A percentile compares a stretch with the other conserved stretches of the same genome.
phyloP scores from a whole-genome alignment of 2,329 filamentous ascomycete genomes.

The Bipolaris gigantea region DNA sequence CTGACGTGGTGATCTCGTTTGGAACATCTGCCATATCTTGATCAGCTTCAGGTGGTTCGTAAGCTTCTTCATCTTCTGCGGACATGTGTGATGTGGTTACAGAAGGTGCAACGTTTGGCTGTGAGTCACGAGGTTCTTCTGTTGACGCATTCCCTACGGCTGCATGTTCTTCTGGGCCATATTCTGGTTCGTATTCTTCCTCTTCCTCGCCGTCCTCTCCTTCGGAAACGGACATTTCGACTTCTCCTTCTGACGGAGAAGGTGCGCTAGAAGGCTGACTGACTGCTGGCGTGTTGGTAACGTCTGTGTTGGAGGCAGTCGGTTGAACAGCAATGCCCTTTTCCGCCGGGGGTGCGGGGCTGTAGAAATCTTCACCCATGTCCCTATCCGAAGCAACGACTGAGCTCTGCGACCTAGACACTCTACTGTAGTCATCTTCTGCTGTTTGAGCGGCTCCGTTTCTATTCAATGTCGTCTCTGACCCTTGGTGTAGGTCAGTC shows the following conservation, averaged over 20 bases:
- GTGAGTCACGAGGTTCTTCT: conserved; percentile 7
- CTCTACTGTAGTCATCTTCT: neutral
- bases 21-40: conserved; percentile 19
- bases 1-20: neutral
- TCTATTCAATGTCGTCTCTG: neutral
- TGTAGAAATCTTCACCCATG: conserved; percentile 39
- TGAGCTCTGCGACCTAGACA: conserved; percentile 9
- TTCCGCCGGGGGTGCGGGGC: conserved; percentile 27
- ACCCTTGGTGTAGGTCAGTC: neutral
- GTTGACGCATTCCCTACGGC: conserved; percentile 2
- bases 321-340: neutral
- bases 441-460: neutral
- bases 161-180: conserved; percentile 35
- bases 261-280: conserved; percentile 1
- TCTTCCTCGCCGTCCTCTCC: conserved; percentile 32
- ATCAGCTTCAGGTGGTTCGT: conserved; percentile 39
- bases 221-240: conserved; percentile 41
- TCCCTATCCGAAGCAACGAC: conserved; percentile 34
- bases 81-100: conserved; percentile 17
- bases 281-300: conserved; percentile 4
- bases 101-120: conserved; percentile 10
- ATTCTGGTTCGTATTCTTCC: conserved; percentile 24
- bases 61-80: conserved; percentile 34
- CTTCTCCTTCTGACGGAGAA: conserved; percentile 37
- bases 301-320: neutral